Conservation (phyloP, 768 basidiomycete species). For the Mycena filopes region DNA sequence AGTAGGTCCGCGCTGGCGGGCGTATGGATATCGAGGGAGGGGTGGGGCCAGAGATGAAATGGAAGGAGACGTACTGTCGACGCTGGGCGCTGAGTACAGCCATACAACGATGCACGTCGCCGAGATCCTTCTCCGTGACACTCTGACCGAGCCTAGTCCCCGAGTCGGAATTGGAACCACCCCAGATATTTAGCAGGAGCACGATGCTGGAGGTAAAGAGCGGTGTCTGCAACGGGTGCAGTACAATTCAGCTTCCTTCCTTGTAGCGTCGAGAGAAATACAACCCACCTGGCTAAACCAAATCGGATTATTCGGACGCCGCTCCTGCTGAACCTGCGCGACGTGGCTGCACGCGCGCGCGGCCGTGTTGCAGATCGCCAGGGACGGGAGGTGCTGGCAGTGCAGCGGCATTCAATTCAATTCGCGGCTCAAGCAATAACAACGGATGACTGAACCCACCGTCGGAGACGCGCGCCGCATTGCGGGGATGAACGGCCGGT, state of each 20-base stretch:
- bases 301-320: slow-evolving; percentile 30
- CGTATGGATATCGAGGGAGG: too few species aligned
- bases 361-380: slow-evolving; percentile 75
- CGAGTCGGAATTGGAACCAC: too few species aligned
- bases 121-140: slow-evolving; percentile 22
- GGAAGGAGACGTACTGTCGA: slow-evolving; percentile 1
- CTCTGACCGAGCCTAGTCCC: too few species aligned
- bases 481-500: slow-evolving; percentile 30
- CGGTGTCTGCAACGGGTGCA: too few species aligned
- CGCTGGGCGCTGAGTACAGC: slow-evolving; percentile 25
- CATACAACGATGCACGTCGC: slow-evolving; percentile 30
- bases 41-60: too few species aligned
- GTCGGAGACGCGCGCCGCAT: slow-evolving; percentile 17
- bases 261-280: not conserved
- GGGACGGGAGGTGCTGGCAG: slow-evolving; percentile 62
- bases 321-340: slow-evolving; percentile 56
- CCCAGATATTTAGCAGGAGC: slow-evolving; percentile 31
- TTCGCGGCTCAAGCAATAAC: too few species aligned
- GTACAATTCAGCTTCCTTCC: too few species aligned
- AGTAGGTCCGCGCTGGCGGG: too few species aligned
- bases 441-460: too few species aligned
- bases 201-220: slow-evolving; percentile 31
- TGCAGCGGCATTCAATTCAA: not conserved
- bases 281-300: slow-evolving; percentile 26
- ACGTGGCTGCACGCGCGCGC: slow-evolving; percentile 70